Percentiles rank a stretch among this genome's conserved stretches.
Conservation (phyloP, 2,329 filamentous ascomycete genomes). For the Colletotrichum scovillei region DNA sequence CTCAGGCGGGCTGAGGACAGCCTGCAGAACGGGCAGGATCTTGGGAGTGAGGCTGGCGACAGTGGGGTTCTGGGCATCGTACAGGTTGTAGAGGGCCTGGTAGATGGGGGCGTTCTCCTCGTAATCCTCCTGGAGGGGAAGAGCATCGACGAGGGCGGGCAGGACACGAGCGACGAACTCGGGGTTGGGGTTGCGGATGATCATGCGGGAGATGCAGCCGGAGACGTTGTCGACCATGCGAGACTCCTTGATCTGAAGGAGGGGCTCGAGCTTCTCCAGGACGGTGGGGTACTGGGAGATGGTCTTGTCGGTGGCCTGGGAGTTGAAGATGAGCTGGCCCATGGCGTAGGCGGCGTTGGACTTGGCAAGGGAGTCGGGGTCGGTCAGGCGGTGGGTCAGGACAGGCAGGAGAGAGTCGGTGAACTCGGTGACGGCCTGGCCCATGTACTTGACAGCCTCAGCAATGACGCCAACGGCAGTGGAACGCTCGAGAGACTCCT, state of each 20-base stretch:
- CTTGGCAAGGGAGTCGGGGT: constrained; percentile 91
- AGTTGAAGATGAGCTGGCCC: constrained; percentile 86
- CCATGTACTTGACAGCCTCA: constrained; percentile 90
- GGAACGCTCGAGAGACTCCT: constrained; percentile 87
- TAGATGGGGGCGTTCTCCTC: constrained; percentile 97
- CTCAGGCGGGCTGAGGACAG: constrained; percentile 77
- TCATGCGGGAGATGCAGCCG: constrained; percentile 92
- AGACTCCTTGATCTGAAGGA: constrained; percentile 81
- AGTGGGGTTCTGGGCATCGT: constrained; percentile 75
- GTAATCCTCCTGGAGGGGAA: constrained; percentile 92
- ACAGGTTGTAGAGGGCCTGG: constrained; percentile 89
- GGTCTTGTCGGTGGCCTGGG: constrained; percentile 74
- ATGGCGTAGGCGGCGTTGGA: constrained; percentile 95
- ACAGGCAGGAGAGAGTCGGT: constrained; percentile 82
- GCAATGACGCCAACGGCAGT: constrained; percentile 93
- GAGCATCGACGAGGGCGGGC: constrained; percentile 79
- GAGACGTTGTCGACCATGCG: constrained; percentile 93
- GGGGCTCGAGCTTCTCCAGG: constrained; percentile 85
- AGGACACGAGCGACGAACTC: constrained; percentile 86
- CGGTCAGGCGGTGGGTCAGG: constrained; percentile 85
- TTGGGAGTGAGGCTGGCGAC: constrained; percentile 77
- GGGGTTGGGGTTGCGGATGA: constrained; percentile 85
- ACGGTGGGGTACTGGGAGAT: constrained; percentile 84
- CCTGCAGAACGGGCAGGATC: constrained; percentile 77
- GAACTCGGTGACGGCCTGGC: constrained; percentile 81